These are phyloP conservation scores for Cercospora sojina DNA, from an alignment of 2,329 filamentous ascomycete species.

Conservation along the genomic window DNA sequence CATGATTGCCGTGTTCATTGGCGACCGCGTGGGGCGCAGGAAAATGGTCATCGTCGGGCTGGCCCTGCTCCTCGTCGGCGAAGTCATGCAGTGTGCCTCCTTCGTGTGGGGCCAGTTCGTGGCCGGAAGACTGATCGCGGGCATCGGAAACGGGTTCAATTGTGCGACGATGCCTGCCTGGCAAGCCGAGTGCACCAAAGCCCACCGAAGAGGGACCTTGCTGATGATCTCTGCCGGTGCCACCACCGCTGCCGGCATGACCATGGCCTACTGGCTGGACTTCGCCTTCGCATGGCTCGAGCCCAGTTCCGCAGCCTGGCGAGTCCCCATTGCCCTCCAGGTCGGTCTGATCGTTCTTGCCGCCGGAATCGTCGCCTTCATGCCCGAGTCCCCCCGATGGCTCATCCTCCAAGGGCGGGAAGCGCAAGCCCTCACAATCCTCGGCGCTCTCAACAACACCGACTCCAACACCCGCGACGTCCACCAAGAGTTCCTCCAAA, in stretches of 20 bases:
- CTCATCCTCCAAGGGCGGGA: slow-evolving; percentile 57
- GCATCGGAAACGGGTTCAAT: slow-evolving; percentile 47
- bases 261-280: slow-evolving; percentile 44
- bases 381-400: slow-evolving; percentile 44
- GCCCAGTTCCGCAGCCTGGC: slow-evolving; percentile 35
- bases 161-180: slow-evolving; percentile 46
- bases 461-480: slow-evolving; percentile 47
- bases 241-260: slow-evolving; percentile 47
- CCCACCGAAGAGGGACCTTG: slow-evolving; percentile 48
- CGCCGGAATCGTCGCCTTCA: slow-evolving; percentile 27
- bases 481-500: slow-evolving; percentile 50
- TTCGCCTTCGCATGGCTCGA: slow-evolving; percentile 36
- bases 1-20: slow-evolving; percentile 47
- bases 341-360: slow-evolving; percentile 32
- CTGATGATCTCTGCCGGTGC: slow-evolving; percentile 51
- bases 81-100: slow-evolving; percentile 57
- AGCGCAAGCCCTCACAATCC: slow-evolving; percentile 51
- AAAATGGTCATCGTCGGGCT: slow-evolving; percentile 59
- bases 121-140: slow-evolving; percentile 53
- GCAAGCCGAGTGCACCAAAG: slow-evolving; percentile 50
- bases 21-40: slow-evolving; percentile 58
- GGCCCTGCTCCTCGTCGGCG: slow-evolving; percentile 57
- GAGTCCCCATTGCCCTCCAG: slow-evolving; percentile 37
- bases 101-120: slow-evolving; percentile 49
- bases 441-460: slow-evolving; percentile 50